phyloP scores from a whole-genome alignment of 1,284 basidiomycete species.

The Afroboletus lepidellus region DNA sequence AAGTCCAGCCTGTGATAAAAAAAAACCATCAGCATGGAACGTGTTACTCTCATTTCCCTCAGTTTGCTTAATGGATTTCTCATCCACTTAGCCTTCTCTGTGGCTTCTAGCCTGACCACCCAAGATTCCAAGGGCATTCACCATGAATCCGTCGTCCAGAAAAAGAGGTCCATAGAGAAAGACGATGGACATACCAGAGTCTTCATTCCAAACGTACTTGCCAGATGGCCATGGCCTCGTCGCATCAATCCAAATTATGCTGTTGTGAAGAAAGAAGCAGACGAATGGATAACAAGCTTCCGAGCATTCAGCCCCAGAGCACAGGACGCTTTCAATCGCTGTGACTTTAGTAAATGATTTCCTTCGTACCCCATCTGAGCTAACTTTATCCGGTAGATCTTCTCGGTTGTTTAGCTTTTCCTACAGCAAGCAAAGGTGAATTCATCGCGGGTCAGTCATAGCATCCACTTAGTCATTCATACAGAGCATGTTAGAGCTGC shows the following conservation, averaged over 20 bases:
- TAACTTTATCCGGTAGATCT: not conserved
- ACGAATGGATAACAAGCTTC: slow-evolving; percentile 15
- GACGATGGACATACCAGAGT: no score
- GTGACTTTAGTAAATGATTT: not conserved
- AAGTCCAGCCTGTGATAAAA: not conserved
- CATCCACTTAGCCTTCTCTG: not conserved
- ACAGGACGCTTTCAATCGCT: slow-evolving; percentile 15
- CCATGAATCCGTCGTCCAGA: not conserved
- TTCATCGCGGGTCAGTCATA: not conserved
- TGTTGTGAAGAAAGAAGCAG: slow-evolving; percentile 4
- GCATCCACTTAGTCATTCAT: not conserved
- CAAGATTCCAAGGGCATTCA: not conserved
- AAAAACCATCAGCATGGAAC: not conserved
- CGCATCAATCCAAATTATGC: not conserved
- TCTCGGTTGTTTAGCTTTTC: not conserved
- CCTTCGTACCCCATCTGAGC: not conserved
- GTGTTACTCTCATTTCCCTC: not conserved
- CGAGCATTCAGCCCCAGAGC: slow-evolving; percentile 17
- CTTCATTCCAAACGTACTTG: slow-evolving; percentile 19
- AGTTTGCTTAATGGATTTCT: not conserved
- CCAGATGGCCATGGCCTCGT: slow-evolving; percentile 21
- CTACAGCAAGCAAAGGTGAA: not conserved
- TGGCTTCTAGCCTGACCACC: not conserved
- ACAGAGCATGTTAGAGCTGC: not conserved
- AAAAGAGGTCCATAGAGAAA: not conserved